These are phyloP conservation scores for Apiospora hydei DNA, from an alignment of 2,329 filamentous ascomycete species.

Conservation along the genomic window DNA sequence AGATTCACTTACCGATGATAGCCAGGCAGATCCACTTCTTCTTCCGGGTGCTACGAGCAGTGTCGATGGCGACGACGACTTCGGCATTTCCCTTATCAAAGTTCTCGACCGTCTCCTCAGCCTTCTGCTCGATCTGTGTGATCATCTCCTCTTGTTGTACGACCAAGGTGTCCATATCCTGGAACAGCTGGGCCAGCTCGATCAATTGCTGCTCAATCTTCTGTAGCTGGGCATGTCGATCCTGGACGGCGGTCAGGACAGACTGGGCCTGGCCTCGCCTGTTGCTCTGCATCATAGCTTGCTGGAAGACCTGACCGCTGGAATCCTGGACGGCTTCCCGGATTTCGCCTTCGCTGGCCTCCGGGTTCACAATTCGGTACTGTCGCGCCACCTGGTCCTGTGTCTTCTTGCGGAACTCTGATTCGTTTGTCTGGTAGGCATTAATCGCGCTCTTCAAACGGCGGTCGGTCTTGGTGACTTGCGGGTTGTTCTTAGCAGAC, in stretches of 20 bases:
- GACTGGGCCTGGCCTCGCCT: slow-evolving; percentile 82
- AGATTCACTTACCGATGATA: slow-evolving; percentile 64
- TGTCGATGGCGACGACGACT: slow-evolving; percentile 81
- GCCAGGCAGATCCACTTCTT: slow-evolving; percentile 98
- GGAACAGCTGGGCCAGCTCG: slow-evolving; percentile 86
- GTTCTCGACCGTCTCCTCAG: slow-evolving; percentile 84
- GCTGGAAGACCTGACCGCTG: slow-evolving; percentile 82
- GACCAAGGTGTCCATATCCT: slow-evolving; percentile 86
- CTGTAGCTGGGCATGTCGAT: slow-evolving; percentile 85
- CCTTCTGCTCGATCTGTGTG: slow-evolving; percentile 83
- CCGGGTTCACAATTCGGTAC: slow-evolving; percentile 86
- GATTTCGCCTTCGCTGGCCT: slow-evolving; percentile 81
- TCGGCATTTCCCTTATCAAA: slow-evolving; percentile 85
- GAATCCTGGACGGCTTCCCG: slow-evolving; percentile 77
- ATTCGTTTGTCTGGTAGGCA: slow-evolving; percentile 81
- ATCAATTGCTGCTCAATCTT: slow-evolving; percentile 93
- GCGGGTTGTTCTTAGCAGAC: slow-evolving; percentile 75
- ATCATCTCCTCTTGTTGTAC: slow-evolving; percentile 86
- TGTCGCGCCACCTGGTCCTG: slow-evolving; percentile 87
- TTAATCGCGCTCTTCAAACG: slow-evolving; percentile 83
- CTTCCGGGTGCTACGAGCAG: slow-evolving; percentile 79
- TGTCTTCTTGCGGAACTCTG: slow-evolving; percentile 79
- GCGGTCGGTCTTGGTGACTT: slow-evolving; percentile 82
- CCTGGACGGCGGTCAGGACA: slow-evolving; percentile 79
- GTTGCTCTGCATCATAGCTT: slow-evolving; percentile 83